Percentiles rank a stretch among this genome's conserved stretches.
Conservation (phyloP, 345 rosid genomes). For the Citrus unshiu region DNA sequence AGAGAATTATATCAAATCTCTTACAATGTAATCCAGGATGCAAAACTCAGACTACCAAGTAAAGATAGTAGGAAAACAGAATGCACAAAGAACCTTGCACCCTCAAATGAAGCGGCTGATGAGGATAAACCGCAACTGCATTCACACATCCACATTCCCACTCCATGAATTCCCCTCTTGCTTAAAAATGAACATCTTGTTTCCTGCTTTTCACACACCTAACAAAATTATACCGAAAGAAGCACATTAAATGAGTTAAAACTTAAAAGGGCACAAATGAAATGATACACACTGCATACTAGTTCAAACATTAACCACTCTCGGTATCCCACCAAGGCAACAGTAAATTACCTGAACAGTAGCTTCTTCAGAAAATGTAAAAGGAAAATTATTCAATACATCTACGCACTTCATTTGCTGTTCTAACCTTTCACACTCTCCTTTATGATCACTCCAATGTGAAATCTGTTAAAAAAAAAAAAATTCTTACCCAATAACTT, state of each 20-base stretch:
- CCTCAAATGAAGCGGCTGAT: conserved; percentile 18
- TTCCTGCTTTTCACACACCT: conserved; percentile 51
- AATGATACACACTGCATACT: not conserved
- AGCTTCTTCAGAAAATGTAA: conserved; percentile 66
- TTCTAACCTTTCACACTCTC: conserved; percentile 78
- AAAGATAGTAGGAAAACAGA: not conserved
- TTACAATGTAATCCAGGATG: not conserved
- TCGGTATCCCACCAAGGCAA: not conserved
- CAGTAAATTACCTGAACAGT: conserved; percentile 45
- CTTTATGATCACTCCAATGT: conserved; percentile 78
- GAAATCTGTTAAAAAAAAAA: conserved; percentile 27
- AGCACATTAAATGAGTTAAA: not conserved
- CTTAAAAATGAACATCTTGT: conserved; percentile 70
- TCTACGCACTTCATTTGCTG: conserved; percentile 70
- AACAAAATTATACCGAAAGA: not conserved
- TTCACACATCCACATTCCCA: conserved; percentile 78
- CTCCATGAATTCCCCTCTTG: conserved; percentile 56
- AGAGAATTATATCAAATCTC: not conserved
- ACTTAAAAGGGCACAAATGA: not conserved
- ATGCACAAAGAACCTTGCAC: conserved; percentile 31
- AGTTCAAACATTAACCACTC: not conserved
- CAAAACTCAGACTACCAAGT: not conserved
- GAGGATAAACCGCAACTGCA: conserved; percentile 50
- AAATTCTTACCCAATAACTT: not conserved
- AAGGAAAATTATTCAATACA: conserved; percentile 67